Evolutionary conservation across 1,139 yeast genomes (phyloP).

Genomic region (Zhuliangozyma blackwelliae): DNA sequence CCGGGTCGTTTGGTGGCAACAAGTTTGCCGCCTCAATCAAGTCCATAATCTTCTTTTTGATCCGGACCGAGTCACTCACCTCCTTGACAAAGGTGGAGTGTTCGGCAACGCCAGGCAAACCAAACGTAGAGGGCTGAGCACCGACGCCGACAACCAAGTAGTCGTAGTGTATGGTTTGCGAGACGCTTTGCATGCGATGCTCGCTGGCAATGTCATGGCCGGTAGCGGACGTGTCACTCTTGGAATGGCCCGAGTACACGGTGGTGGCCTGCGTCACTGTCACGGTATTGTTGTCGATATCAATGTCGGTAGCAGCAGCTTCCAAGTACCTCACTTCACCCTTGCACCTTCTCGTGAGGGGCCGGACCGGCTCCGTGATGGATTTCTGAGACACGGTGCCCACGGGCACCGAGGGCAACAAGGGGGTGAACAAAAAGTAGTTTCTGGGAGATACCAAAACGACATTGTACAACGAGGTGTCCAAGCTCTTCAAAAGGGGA

Average conservation of each 20-base stretch:
- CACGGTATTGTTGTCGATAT: slow-evolving; percentile 38
- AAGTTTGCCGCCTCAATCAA: slow-evolving; percentile 78
- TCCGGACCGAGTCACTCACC: slow-evolving; percentile 72
- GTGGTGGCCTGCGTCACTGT: slow-evolving; percentile 36
- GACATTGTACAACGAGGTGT: slow-evolving; percentile 80
- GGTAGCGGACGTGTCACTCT: slow-evolving; percentile 44
- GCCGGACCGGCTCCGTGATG: slow-evolving; percentile 78
- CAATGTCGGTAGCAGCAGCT: slow-evolving; percentile 84
- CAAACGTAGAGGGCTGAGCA: slow-evolving; percentile 86
- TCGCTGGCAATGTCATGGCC: slow-evolving; percentile 30
- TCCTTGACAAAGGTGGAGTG: slow-evolving; percentile 83
- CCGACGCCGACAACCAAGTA: slow-evolving; percentile 86
- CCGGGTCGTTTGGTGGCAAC: slow-evolving; percentile 66
- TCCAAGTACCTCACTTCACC: slow-evolving; percentile 82
- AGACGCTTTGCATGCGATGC: slow-evolving; percentile 39
- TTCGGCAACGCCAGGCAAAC: slow-evolving; percentile 88
- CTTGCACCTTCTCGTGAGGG: slow-evolving; percentile 59
- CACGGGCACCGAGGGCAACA: slow-evolving; percentile 88
- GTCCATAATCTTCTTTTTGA: slow-evolving; percentile 71
- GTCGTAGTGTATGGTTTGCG: slow-evolving; percentile 57
- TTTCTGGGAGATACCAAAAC: slow-evolving; percentile 88
- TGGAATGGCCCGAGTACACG: slow-evolving; percentile 47
- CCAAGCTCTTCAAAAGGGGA: slow-evolving; percentile 73
- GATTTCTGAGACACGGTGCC: slow-evolving; percentile 89
- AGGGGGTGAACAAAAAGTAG: slow-evolving; percentile 88